phyloP scores from a whole-genome alignment of 352 stramenopile species.

The Phytophthora melonis region DNA sequence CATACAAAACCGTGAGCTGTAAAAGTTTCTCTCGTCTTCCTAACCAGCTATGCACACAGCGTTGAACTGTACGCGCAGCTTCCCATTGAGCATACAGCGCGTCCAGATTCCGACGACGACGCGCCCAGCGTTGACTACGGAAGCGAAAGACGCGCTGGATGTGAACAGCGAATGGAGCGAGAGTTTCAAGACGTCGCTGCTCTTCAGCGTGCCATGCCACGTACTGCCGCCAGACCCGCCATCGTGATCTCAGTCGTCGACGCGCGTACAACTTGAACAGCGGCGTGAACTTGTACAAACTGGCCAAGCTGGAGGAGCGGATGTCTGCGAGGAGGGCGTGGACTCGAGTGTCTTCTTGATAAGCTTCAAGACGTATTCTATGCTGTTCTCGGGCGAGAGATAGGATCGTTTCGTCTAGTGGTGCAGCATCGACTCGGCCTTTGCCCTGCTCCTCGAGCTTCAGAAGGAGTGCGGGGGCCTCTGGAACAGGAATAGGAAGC shows the following conservation, averaged over 20 bases:
- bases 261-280: slow-evolving; percentile 65
- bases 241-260: slow-evolving; percentile 47
- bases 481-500: slow-evolving; percentile 2
- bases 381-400: slow-evolving; percentile 46
- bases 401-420: slow-evolving; percentile 27
- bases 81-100: slow-evolving; percentile 50
- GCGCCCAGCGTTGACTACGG: slow-evolving; percentile 46
- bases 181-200: slow-evolving; percentile 40
- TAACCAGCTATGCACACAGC: slow-evolving; percentile 40
- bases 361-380: slow-evolving; percentile 35
- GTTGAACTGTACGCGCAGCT: slow-evolving; percentile 48
- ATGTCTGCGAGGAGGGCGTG: slow-evolving; percentile 53
- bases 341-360: slow-evolving; percentile 38
- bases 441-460: slow-evolving; percentile 33
- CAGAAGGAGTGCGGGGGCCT: slow-evolving; percentile 6
- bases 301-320: slow-evolving; percentile 39
- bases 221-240: slow-evolving; percentile 53
- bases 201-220: slow-evolving; percentile 57
- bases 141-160: slow-evolving; percentile 71
- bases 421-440: slow-evolving; percentile 24
- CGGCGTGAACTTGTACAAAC: slow-evolving; percentile 71
- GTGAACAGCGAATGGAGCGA: slow-evolving; percentile 58
- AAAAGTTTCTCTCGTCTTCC: slow-evolving; percentile 25
- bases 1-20: slow-evolving; percentile 35
- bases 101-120: slow-evolving; percentile 42